These are phyloP conservation scores for Tuctoria greenei DNA, from an alignment of 176 grass and related monocot species.

Conservation along the genomic window DNA sequence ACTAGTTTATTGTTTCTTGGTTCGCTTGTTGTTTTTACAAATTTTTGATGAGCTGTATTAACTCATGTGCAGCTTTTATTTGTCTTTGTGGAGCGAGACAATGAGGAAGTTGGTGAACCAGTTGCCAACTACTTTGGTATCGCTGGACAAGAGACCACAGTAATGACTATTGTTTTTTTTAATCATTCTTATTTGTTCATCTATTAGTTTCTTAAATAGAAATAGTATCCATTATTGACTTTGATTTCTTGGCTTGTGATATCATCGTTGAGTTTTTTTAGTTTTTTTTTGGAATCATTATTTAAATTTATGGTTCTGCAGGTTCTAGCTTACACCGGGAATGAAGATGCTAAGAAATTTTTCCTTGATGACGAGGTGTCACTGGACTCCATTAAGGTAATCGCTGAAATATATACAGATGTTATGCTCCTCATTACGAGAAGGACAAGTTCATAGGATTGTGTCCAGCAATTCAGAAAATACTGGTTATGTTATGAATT, in stretches of 20 bases:
- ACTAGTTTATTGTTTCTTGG: background rate
- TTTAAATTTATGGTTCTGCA: conserved; percentile 29
- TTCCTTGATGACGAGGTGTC: conserved; percentile 65
- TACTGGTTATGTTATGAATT: background rate
- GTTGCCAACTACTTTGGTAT: conserved; percentile 91
- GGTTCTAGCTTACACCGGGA: conserved; percentile 92
- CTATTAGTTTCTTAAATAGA: background rate
- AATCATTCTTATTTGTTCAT: background rate
- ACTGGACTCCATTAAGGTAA: conserved; percentile 65
- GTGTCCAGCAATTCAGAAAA: background rate
- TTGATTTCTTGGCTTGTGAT: background rate
- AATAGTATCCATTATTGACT: background rate
- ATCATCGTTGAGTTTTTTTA: conserved; percentile 11
- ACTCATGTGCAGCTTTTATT: conserved; percentile 70
- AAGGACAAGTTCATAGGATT: background rate
- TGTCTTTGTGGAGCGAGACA: conserved; percentile 84
- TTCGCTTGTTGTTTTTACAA: background rate
- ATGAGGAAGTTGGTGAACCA: conserved; percentile 80
- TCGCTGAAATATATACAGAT: background rate
- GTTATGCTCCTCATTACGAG: background rate
- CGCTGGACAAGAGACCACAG: conserved; percentile 65
- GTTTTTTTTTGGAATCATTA: background rate
- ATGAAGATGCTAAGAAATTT: conserved; percentile 87
- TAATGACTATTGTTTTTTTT: conserved; percentile 23
- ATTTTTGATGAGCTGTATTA: conserved; percentile 3